These are phyloP conservation scores for Monosporascus sp. DNA, from an alignment of 2,329 filamentous ascomycete genomes.

Conservation along the genomic window DNA sequence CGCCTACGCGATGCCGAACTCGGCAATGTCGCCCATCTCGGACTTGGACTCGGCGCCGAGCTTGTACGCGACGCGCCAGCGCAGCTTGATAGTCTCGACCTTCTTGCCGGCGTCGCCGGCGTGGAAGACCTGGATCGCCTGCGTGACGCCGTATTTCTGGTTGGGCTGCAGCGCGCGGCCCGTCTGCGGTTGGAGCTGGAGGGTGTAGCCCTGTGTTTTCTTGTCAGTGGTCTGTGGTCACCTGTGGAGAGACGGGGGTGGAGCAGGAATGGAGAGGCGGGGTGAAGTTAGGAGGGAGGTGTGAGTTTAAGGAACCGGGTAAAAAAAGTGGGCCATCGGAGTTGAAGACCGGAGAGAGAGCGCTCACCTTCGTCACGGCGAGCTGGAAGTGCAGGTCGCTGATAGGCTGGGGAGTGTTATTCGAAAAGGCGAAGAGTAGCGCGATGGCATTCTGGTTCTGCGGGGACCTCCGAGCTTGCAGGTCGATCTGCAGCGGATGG, in stretches of 20 bases:
- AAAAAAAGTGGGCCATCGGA: not conserved
- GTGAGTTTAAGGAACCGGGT: not conserved
- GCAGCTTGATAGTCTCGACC: slow-evolving; percentile 77
- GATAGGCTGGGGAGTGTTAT: slow-evolving; percentile 65
- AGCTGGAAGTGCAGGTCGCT: slow-evolving; percentile 83
- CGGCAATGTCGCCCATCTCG: slow-evolving; percentile 80
- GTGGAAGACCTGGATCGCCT: slow-evolving; percentile 70
- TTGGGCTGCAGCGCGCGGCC: slow-evolving; percentile 71
- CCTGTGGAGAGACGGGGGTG: not conserved
- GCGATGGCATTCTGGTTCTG: slow-evolving; percentile 53
- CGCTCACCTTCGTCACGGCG: slow-evolving; percentile 80
- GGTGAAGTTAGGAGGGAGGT: not conserved
- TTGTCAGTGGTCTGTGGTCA: slow-evolving; percentile 7
- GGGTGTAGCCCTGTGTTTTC: slow-evolving; percentile 61
- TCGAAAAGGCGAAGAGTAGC: slow-evolving; percentile 78
- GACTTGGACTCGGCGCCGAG: slow-evolving; percentile 61
- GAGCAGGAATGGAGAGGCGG: slow-evolving; percentile 2
- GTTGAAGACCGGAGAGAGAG: not conserved
- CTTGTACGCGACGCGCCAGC: slow-evolving; percentile 82
- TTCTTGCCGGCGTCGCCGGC: slow-evolving; percentile 62
- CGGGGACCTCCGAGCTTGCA: slow-evolving; percentile 59
- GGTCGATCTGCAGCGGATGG: slow-evolving; percentile 64
- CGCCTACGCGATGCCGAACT: slow-evolving; percentile 64
- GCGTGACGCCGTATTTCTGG: slow-evolving; percentile 68
- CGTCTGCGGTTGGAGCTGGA: slow-evolving; percentile 80